Conservation (phyloP, 2,329 filamentous ascomycete genomes). For the Diplocarpon mali region DNA sequence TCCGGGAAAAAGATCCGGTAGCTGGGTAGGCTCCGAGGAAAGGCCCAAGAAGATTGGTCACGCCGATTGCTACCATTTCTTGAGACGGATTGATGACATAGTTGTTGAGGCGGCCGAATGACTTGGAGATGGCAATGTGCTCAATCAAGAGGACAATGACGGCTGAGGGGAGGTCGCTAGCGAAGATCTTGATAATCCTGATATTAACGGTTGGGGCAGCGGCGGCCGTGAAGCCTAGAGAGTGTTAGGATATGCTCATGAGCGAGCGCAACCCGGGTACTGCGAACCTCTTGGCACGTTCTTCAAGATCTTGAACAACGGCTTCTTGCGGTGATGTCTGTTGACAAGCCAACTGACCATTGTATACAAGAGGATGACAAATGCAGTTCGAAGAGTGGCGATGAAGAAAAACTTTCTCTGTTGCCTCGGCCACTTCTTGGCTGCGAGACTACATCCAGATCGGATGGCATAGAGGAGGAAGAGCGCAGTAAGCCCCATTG, state of each 20-base stretch:
- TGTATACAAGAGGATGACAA: slow-evolving; percentile 86
- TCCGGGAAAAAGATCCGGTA: slow-evolving; percentile 91
- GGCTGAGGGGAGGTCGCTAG: slow-evolving; percentile 64
- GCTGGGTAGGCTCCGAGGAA: slow-evolving; percentile 88
- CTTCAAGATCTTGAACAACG: slow-evolving; percentile 64
- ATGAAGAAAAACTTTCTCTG: slow-evolving; percentile 78
- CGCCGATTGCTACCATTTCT: slow-evolving; percentile 87
- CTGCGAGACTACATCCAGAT: slow-evolving; percentile 48
- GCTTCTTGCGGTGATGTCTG: slow-evolving; percentile 48
- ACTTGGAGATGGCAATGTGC: slow-evolving; percentile 95
- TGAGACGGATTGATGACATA: slow-evolving; percentile 94
- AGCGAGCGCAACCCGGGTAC: too few relatives aligned
- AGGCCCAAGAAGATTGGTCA: slow-evolving; percentile 80
- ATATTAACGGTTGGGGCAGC: slow-evolving; percentile 58
- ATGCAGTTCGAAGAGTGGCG: slow-evolving; percentile 81
- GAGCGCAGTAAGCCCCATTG: slow-evolving; percentile 77
- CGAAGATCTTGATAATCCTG: slow-evolving; percentile 56
- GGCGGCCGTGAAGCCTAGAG: slow-evolving; percentile 60
- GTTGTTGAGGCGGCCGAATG: slow-evolving; percentile 90
- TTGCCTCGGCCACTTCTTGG: slow-evolving; percentile 56
- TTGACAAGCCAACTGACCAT: slow-evolving; percentile 83
- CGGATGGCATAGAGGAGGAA: slow-evolving; percentile 68
- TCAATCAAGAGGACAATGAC: slow-evolving; percentile 95
- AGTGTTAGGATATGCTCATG: too few relatives aligned
- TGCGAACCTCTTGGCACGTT: slow-evolving; percentile 55